phyloP scores from a whole-genome alignment of 2,329 filamentous ascomycete genomes.

The Xylaria sp. region DNA sequence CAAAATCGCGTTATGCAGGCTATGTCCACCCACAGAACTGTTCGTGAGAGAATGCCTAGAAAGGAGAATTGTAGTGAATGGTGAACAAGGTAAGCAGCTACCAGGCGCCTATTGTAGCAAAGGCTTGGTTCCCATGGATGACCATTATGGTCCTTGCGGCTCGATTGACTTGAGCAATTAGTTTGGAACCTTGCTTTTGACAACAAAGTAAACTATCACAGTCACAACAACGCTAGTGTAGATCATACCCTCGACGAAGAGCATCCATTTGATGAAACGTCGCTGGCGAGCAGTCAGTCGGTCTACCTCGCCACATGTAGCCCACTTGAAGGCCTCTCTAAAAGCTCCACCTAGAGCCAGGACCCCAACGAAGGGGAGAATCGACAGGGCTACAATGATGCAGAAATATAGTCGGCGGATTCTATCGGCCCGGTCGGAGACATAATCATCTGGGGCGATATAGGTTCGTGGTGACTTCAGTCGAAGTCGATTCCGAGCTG shows the following conservation, averaged over 20 bases:
- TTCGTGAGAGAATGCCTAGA: background rate
- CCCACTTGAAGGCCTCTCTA: slow-evolving; percentile 59
- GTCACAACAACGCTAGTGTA: slow-evolving; percentile 35
- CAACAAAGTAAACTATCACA: slow-evolving; percentile 40
- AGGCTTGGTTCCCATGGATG: background rate
- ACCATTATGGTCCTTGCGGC: background rate
- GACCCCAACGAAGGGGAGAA: slow-evolving; percentile 60
- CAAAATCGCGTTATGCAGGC: background rate
- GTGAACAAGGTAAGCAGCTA: background rate
- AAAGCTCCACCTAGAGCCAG: slow-evolving; percentile 58
- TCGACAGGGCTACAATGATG: slow-evolving; percentile 52
- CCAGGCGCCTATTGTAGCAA: background rate
- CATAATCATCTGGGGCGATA: slow-evolving; percentile 32
- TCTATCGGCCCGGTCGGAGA: slow-evolving; percentile 44
- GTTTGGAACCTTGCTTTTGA: slow-evolving; percentile 22
- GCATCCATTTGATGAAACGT: slow-evolving; percentile 46
- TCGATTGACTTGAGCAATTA: background rate
- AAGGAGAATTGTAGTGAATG: background rate
- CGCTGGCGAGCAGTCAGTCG: slow-evolving; percentile 53
- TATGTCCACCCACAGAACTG: background rate
- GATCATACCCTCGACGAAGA: slow-evolving; percentile 27
- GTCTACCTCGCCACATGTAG: slow-evolving; percentile 58
- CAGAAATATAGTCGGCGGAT: slow-evolving; percentile 54
- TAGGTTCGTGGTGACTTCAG: slow-evolving; percentile 12
- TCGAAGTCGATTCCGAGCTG: slow-evolving; percentile 12